Evolutionary conservation across 2,329 filamentous ascomycete species (phyloP).

Genomic region (Paracoccidioides lutzii): DNA sequence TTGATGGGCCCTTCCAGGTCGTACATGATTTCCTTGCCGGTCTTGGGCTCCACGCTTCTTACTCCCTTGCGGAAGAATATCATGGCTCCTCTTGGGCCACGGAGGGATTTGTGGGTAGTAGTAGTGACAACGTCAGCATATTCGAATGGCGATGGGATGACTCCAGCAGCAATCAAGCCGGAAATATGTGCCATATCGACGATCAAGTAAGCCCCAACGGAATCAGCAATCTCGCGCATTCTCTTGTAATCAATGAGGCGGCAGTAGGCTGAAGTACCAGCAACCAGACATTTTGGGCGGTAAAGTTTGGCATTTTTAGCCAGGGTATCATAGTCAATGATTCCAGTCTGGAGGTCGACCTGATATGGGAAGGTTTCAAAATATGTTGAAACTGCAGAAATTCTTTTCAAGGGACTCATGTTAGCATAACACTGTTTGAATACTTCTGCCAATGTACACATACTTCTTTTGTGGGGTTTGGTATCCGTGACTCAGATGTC

Average conservation of each 20-base stretch:
- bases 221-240: conserved; percentile 83
- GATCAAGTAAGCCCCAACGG: conserved; percentile 81
- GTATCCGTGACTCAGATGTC: conserved; percentile 92
- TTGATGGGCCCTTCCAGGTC: conserved; percentile 91
- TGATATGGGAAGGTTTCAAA: conserved; percentile 97
- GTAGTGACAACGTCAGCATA: conserved; percentile 93
- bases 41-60: conserved; percentile 68
- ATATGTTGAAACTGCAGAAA: conserved; percentile 97
- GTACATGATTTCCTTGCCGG: conserved; percentile 73
- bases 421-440: background rate
- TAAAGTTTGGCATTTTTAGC: conserved; percentile 80
- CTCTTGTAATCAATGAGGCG: conserved; percentile 88
- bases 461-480: conserved; percentile 82
- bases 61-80: conserved; percentile 97
- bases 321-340: conserved; percentile 89
- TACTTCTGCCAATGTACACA: conserved; percentile 19
- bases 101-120: conserved; percentile 93
- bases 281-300: conserved; percentile 89
- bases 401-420: conserved; percentile 37
- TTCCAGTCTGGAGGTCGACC: conserved; percentile 74
- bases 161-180: conserved; percentile 80
- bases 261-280: conserved; percentile 90
- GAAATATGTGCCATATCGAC: conserved; percentile 98
- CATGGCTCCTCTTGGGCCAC: conserved; percentile 88
- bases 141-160: conserved; percentile 78